Conservation (phyloP, 1,284 basidiomycete species). For the Porogramme epimiltina region DNA sequence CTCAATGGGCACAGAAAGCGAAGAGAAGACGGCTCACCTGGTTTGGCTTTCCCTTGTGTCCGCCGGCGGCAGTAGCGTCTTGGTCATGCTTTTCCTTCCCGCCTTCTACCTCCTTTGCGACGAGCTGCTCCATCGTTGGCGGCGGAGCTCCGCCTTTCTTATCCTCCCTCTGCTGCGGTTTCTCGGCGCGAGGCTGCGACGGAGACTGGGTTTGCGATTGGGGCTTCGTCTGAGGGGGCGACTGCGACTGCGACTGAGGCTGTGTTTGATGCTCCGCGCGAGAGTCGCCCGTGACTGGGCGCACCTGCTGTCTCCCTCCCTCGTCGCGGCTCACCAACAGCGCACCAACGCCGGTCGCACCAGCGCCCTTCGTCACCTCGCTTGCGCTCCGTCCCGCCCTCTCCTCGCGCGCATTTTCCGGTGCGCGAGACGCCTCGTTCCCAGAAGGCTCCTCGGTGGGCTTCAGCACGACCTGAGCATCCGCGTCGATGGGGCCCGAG, state of each 20-base stretch:
- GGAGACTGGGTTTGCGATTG: too few species aligned
- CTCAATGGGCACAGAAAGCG: too few species aligned
- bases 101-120: not conserved
- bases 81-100: not conserved
- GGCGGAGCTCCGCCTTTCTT: not conserved
- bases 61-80: not conserved
- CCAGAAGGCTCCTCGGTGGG: constrained; percentile 20
- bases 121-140: not conserved
- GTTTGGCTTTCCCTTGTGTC: constrained; percentile 17
- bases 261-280: too few species aligned
- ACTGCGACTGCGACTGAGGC: too few species aligned
- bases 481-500: constrained; percentile 11
- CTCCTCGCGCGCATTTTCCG: too few species aligned
- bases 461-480: constrained; percentile 12
- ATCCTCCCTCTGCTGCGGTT: too few species aligned
- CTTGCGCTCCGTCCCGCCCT: constrained; percentile 34
- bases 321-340: not conserved
- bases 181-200: too few species aligned
- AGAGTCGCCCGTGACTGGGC: too few species aligned
- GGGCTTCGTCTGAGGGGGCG: too few species aligned
- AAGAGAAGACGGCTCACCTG: constrained; percentile 20
- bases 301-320: not conserved
- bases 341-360: constrained; percentile 4
- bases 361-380: constrained; percentile 25
- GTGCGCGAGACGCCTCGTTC: constrained; percentile 19